A percentile compares a stretch with the other conserved stretches of the same genome.
Conservation (phyloP, 306 rosid species). For the Lablab purpureus region DNA sequence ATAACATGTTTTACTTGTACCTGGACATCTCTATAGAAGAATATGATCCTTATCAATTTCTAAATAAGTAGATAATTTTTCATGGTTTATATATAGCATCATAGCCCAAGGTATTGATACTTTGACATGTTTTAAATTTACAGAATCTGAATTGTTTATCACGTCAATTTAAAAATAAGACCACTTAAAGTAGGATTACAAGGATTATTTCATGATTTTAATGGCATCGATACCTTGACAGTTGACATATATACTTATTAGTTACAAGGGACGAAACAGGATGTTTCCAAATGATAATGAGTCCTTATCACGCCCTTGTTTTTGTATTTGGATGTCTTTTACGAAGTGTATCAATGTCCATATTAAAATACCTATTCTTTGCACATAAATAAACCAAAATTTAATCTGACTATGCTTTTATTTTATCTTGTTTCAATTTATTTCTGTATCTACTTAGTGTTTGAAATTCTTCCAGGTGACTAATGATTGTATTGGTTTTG, state of each 20-base stretch:
- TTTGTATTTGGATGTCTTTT: slow-evolving; percentile 23
- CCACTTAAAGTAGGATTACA: slow-evolving; percentile 1
- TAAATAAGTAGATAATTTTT: slow-evolving; percentile 5
- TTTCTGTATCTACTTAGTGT: slow-evolving; percentile 37
- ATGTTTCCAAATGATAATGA: slow-evolving; percentile 20
- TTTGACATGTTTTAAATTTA: slow-evolving; percentile 28
- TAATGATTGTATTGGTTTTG: slow-evolving; percentile 90
- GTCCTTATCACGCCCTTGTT: background rate
- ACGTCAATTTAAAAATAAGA: slow-evolving; percentile 15
- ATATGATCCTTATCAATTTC: slow-evolving; percentile 15
- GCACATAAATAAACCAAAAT: slow-evolving; percentile 33
- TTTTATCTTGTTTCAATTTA: background rate
- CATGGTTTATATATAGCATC: background rate
- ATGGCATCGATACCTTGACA: background rate
- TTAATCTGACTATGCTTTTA: background rate
- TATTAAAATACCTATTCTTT: slow-evolving; percentile 32
- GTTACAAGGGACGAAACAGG: slow-evolving; percentile 6
- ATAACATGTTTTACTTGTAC: slow-evolving; percentile 7
- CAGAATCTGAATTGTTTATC: slow-evolving; percentile 16
- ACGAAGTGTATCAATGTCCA: slow-evolving; percentile 27
- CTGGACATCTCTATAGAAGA: slow-evolving; percentile 3
- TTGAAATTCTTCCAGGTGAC: slow-evolving; percentile 70
- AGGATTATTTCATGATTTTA: slow-evolving; percentile 22
- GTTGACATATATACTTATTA: slow-evolving; percentile 10
- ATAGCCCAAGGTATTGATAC: background rate